A percentile compares a stretch with the other conserved stretches of the same genome.
These are phyloP conservation scores for Colletotrichum scovillei DNA, from an alignment of 2,329 filamentous ascomycete species.

Conservation along the genomic window DNA sequence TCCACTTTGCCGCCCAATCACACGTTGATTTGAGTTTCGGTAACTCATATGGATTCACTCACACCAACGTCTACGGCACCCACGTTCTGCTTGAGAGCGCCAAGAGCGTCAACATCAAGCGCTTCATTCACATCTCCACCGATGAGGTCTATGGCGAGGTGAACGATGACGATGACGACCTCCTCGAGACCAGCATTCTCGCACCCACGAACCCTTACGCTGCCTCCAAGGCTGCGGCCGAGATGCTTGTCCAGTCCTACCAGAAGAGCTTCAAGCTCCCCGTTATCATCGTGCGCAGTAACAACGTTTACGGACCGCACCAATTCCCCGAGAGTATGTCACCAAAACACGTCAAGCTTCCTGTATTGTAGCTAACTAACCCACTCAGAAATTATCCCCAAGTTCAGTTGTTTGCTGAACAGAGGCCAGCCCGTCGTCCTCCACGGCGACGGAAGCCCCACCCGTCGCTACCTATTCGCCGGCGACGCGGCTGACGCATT, in stretches of 20 bases:
- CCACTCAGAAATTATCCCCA: constrained; percentile 81
- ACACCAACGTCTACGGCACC: constrained; percentile 86
- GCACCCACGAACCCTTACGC: constrained; percentile 86
- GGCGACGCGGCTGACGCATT: constrained; percentile 85
- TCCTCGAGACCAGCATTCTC: constrained; percentile 79
- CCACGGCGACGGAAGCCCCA: constrained; percentile 81
- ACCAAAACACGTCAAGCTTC: neutral
- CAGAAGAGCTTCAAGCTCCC: constrained; percentile 85
- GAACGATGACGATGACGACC: constrained; percentile 75
- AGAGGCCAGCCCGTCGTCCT: constrained; percentile 75
- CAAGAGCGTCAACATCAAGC: constrained; percentile 75
- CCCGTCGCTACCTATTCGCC: constrained; percentile 81
- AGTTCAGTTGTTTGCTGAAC: constrained; percentile 80
- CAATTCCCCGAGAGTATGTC: constrained; percentile 84
- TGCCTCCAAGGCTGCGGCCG: constrained; percentile 83
- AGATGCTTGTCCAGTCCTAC: constrained; percentile 91
- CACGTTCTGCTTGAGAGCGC: constrained; percentile 84
- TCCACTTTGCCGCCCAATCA: constrained; percentile 88
- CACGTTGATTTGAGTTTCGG: constrained; percentile 87
- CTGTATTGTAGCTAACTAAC: constrained; percentile 22
- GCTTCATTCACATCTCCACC: constrained; percentile 86
- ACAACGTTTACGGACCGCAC: constrained; percentile 88
- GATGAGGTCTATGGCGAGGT: constrained; percentile 90
- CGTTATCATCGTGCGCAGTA: constrained; percentile 82
- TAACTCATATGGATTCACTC: constrained; percentile 84